These are phyloP conservation scores for Setomelanomma holmii DNA, from an alignment of 2,329 filamentous ascomycete species.

Conservation along the genomic window DNA sequence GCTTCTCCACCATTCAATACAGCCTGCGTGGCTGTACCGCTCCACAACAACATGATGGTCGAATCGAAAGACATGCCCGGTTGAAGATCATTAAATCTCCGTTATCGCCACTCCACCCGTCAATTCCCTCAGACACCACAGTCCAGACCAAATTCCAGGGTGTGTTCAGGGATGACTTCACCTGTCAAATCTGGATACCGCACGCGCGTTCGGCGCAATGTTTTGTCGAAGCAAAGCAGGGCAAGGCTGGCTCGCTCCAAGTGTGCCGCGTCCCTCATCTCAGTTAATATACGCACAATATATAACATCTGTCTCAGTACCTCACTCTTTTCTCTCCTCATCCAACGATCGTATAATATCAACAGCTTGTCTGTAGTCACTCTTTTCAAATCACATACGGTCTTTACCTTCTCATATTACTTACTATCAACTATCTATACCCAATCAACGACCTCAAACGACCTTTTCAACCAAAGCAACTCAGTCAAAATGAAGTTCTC, in stretches of 20 bases:
- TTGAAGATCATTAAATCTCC: slow-evolving; percentile 20
- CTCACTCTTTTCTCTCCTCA: slow-evolving; percentile 13
- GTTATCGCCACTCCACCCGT: slow-evolving; percentile 18
- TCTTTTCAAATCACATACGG: slow-evolving; percentile 29
- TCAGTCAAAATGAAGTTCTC: slow-evolving; percentile 42
- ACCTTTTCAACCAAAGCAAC: slow-evolving; percentile 12
- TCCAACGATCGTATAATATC: slow-evolving; percentile 25
- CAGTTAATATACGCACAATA: slow-evolving; percentile 20
- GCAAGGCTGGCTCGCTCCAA: slow-evolving; percentile 17
- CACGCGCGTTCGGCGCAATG: slow-evolving; percentile 7
- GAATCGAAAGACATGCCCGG: background rate
- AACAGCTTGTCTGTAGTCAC: slow-evolving; percentile 40
- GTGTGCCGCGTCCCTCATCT: slow-evolving; percentile 11
- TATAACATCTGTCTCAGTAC: slow-evolving; percentile 17
- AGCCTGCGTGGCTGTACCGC: background rate
- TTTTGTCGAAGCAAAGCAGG: slow-evolving; percentile 2
- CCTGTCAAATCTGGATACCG: slow-evolving; percentile 1
- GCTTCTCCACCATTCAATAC: background rate
- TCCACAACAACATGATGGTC: background rate
- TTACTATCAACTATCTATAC: slow-evolving; percentile 2
- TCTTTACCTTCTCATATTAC: slow-evolving; percentile 17
- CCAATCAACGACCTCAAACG: slow-evolving; percentile 12
- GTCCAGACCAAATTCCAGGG: background rate
- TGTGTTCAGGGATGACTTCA: background rate
- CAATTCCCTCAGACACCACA: slow-evolving; percentile 4